Base-by-base conservation (phyloP, 805 yeast species). In the Lachancea lanzarotensis region DNA sequence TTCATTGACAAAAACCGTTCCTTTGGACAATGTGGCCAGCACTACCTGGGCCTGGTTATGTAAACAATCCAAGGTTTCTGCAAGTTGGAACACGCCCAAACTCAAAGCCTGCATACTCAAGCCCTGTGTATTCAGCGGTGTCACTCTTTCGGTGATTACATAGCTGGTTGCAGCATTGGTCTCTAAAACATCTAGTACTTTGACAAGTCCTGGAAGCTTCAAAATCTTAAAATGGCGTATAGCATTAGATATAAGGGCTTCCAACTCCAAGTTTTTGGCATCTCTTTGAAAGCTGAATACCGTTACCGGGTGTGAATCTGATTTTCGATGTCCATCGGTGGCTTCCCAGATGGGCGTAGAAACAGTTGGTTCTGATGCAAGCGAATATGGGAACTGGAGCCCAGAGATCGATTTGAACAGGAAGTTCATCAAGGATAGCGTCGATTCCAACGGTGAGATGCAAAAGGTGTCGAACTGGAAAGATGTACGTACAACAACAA, bases 1-100 rank as follows among this genome's bases (percentile, higher is more conserved):
- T 26, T 71, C 74, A 44, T 76, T 82, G 13, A 86, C 79, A 59
- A 68, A 89, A 1, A 90, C 73, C 1, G 84, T 75, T 34, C 75
- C 69, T 16, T 66, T 52, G 46, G 75, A 71, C 11, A 87, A 51
- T 47, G 79, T 78, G 5, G 89, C 91, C 56, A 85, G 83, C 5
- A 83, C 67, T 20, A 82, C 76, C 34, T 47, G 37, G 9, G 47
- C 50, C 26, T 47, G 50, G 57, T 30, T 52, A 37, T 55, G 52
- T 25, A 66, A 34, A 31, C 60, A 48, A 17, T 55, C 50, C 22
- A 62, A 37, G n/a, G 62, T 55, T 25, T 50, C 52, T 25, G 55
- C 42, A 16, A 60, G 13, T 45, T 63, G 63, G 30, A 43, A 50
- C 1, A 62, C 35, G 13, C 65, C 66, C 17, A 62, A 43, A 22